phyloP scores from a whole-genome alignment of 106 monocot genomes.

The Phalaenopsis aphrodite region DNA sequence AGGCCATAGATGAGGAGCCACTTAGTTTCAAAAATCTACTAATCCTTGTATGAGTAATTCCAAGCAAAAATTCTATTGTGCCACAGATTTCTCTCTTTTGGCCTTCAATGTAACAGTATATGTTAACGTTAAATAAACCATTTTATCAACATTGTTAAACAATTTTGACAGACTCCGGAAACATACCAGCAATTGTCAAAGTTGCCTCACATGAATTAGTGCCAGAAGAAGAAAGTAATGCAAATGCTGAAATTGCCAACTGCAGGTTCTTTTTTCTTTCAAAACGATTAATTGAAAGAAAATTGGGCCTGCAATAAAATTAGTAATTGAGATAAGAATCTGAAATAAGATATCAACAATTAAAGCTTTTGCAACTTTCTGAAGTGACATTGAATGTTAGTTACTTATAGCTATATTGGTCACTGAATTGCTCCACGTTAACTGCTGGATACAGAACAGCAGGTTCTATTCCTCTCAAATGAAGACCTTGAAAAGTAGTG shows the following conservation, averaged over 20 bases:
- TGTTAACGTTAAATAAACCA: neutral
- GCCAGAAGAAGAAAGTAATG: constrained; percentile 48
- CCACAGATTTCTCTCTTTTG: neutral
- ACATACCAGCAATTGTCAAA: constrained; percentile 81
- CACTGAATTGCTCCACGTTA: constrained; percentile 65
- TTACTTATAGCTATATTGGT: constrained; percentile 74
- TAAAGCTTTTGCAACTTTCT: neutral
- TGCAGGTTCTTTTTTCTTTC: constrained; percentile 97
- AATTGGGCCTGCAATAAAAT: constrained; percentile 64
- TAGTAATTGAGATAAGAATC: neutral
- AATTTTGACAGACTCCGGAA: neutral
- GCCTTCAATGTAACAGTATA: neutral
- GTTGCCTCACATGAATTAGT: constrained; percentile 30
- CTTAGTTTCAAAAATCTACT: neutral
- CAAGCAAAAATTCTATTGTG: neutral
- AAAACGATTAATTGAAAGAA: constrained; percentile 95
- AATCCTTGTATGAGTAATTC: neutral
- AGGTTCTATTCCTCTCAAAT: constrained; percentile 52
- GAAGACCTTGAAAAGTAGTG: constrained; percentile 56
- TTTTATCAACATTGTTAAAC: neutral
- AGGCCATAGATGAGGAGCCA: neutral
- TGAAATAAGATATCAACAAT: neutral
- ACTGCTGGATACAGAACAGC: constrained; percentile 87
- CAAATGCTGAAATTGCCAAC: constrained; percentile 90
- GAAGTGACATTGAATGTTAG: neutral